Evolutionary conservation across 306 rosid genomes (phyloP), one percentile per base, ranked within the genome.

Genomic region (Fagus crenata): DNA sequence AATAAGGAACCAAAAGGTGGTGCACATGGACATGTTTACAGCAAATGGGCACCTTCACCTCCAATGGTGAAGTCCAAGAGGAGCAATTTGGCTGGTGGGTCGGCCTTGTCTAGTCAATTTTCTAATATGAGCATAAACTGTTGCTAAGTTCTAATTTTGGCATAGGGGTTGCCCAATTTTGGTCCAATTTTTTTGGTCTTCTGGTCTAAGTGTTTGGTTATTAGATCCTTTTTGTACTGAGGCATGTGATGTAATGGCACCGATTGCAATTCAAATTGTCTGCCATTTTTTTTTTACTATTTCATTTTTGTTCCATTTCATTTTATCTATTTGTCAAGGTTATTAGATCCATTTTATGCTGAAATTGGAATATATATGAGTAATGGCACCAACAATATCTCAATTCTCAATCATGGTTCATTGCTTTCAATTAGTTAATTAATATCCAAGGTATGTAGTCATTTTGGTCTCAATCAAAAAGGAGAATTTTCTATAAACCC

Each of bases 21-120:
- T 82, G 65, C 12, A 0, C 35, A 7, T 53, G 65, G 7, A 0
- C 35, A 7, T 53, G 61, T 73, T 42, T 13, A 73, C 74, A 69
- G 61, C 22, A 80, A 81, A 11, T 85, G 89, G 89, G 77, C 77
- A 14, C 88, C 89, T 67, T 85, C 77, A n/a, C 87, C 89, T 74
- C 86, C 92, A 31, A 75, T 69, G 61, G 69, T 86, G 75, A 88
- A 85, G 73, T 85, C 84, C 2, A 83, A 51, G 63, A 86, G 72
- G 69, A 77, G 80, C 41, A 82, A 72, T 73, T 75, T 87, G 74
- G 71, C 75, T 35, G 80, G 79, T 67, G 86, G 68, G 33, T 89
- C 96, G 71, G 90, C 76, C 54, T 84, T 91, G 90, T 82, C 93
- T 1, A 81, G 83, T 84, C 93, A 91, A 60, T 86, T 91, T 3